These are phyloP conservation scores for Oidiodendron maius DNA, from an alignment of 495 filamentous ascomycete species.

Conservation along the genomic window DNA sequence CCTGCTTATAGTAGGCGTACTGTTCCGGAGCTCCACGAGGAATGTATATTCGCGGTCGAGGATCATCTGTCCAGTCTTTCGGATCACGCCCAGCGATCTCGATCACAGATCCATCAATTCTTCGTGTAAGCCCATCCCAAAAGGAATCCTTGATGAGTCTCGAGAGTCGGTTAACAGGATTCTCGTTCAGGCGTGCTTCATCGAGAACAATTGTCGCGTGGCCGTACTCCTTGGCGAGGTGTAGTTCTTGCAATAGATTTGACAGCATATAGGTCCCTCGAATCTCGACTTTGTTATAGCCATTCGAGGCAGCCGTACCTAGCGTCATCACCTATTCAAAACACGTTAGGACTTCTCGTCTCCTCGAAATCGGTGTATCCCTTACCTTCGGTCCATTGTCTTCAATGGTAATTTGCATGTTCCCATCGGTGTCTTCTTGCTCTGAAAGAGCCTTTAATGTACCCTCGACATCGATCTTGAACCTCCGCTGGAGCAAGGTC, in stretches of 20 bases:
- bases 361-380: neutral
- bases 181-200: conserved; percentile 81
- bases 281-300: conserved; percentile 80
- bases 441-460: conserved; percentile 66
- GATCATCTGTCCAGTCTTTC: conserved; percentile 86
- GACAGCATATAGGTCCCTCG: conserved; percentile 95
- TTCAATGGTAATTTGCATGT: conserved; percentile 95
- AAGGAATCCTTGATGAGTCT: conserved; percentile 83
- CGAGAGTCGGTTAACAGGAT: conserved; percentile 79
- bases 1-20: conserved; percentile 74
- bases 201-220: conserved; percentile 81
- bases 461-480: conserved; percentile 59
- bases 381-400: conserved; percentile 87
- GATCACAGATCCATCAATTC: conserved; percentile 85
- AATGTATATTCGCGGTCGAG: conserved; percentile 86
- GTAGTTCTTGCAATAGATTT: conserved; percentile 90
- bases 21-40: conserved; percentile 82
- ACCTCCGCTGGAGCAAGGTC: conserved; percentile 5
- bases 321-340: conserved; percentile 61
- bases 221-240: conserved; percentile 79
- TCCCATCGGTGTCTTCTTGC: conserved; percentile 84
- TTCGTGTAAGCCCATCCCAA: conserved; percentile 81
- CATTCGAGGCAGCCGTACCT: conserved; percentile 79
- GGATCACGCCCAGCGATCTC: conserved; percentile 77
- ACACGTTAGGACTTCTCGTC: conserved; percentile 8